phyloP scores from a whole-genome alignment of 768 basidiomycete genomes.

The Boletus vinaceobasis region DNA sequence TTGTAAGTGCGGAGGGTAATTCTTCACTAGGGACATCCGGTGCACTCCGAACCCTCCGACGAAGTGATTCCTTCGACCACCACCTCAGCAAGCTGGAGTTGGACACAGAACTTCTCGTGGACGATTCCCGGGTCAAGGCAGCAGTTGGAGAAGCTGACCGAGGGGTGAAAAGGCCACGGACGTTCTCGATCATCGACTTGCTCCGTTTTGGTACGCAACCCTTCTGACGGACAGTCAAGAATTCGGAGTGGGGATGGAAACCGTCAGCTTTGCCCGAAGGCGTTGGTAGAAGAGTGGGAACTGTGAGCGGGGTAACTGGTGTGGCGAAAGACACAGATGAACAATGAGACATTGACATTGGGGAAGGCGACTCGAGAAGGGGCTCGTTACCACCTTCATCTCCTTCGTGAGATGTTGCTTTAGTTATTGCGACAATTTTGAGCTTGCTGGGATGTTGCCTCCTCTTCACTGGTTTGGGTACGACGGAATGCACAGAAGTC shows the following conservation, averaged over 20 bases:
- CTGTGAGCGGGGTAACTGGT: conserved; percentile 23
- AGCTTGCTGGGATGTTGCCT: conserved; percentile 28
- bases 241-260: conserved; percentile 28
- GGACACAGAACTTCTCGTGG: conserved; percentile 26
- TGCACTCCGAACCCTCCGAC: conserved; percentile 51
- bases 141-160: conserved; percentile 41
- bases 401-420: conserved; percentile 18
- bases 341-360: conserved; percentile 40
- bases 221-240: conserved; percentile 20
- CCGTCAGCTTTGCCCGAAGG: conserved; percentile 9
- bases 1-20: conserved; percentile 24
- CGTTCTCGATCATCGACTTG: conserved; percentile 59
- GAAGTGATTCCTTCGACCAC: conserved; percentile 49
- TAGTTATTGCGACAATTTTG: conserved; percentile 26
- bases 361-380: conserved; percentile 33
- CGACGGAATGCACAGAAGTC: not conserved
- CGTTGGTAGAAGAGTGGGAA: conserved; percentile 12
- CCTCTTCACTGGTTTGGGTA: conserved; percentile 14
- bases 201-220: conserved; percentile 39
- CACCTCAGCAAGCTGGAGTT: conserved; percentile 39
- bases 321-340: conserved; percentile 31
- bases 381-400: conserved; percentile 24
- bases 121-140: conserved; percentile 27
- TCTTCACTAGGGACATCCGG: conserved; percentile 40
- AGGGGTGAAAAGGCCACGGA: conserved; percentile 56